Percentiles rank a stretch among this genome's conserved stretches.
These are phyloP conservation scores for Boletellus ananas DNA, from an alignment of 768 basidiomycete species.

Conservation along the genomic window DNA sequence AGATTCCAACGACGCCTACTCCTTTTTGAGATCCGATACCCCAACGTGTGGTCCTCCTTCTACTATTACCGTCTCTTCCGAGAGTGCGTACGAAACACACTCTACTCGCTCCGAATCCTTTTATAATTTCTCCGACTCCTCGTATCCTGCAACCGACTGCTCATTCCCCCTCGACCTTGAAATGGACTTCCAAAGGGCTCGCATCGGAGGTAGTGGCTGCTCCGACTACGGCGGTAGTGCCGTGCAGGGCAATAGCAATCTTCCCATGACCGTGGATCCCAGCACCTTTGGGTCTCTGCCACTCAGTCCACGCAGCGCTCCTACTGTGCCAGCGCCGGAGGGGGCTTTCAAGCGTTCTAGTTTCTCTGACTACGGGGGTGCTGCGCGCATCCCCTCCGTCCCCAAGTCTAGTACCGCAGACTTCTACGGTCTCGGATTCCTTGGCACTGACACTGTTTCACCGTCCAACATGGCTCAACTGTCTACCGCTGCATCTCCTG, in stretches of 20 bases:
- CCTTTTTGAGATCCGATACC: slow-evolving; percentile 58
- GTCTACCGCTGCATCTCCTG: slow-evolving; percentile 41
- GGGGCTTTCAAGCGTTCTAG: slow-evolving; percentile 42
- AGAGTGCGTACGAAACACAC: slow-evolving; percentile 68
- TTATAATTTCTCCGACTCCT: slow-evolving; percentile 60
- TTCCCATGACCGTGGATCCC: slow-evolving; percentile 46
- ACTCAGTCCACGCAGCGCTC: slow-evolving; percentile 53
- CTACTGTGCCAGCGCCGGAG: slow-evolving; percentile 32
- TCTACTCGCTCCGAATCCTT: slow-evolving; percentile 68
- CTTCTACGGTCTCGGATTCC: slow-evolving; percentile 39
- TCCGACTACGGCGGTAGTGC: slow-evolving; percentile 51
- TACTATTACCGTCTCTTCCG: slow-evolving; percentile 73
- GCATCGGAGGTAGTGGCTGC: slow-evolving; percentile 44
- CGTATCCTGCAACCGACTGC: slow-evolving; percentile 47
- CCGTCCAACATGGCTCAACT: slow-evolving; percentile 53
- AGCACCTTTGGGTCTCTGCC: slow-evolving; percentile 56
- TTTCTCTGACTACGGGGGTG: slow-evolving; percentile 65
- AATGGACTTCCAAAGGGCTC: slow-evolving; percentile 67
- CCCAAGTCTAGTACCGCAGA: slow-evolving; percentile 49
- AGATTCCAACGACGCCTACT: slow-evolving; percentile 62
- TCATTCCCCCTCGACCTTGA: slow-evolving; percentile 64
- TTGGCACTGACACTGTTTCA: slow-evolving; percentile 43
- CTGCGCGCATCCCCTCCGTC: slow-evolving; percentile 44
- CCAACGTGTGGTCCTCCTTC: slow-evolving; percentile 71
- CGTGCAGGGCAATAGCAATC: slow-evolving; percentile 36